A percentile compares a stretch with the other conserved stretches of the same genome.
These are phyloP conservation scores for Komagataella populi DNA, from an alignment of 805 yeast genomes.

Conservation along the genomic window DNA sequence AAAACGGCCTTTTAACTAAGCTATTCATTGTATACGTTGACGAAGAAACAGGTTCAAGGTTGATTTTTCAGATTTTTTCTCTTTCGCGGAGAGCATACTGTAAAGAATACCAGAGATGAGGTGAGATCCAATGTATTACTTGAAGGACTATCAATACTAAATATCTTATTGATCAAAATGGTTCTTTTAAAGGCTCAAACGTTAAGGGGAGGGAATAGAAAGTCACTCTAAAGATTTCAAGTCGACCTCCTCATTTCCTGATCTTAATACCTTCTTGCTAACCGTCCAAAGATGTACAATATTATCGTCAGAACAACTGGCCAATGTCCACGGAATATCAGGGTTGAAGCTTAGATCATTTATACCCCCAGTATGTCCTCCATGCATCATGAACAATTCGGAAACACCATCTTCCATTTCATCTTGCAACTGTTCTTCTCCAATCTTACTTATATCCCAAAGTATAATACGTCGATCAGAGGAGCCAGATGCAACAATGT, in stretches of 20 bases:
- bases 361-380: constrained; percentile 74
- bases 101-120: neutral
- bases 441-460: constrained; percentile 73
- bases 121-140: neutral
- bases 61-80: neutral
- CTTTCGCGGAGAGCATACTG: neutral
- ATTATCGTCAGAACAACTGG: constrained; percentile 49
- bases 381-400: constrained; percentile 82
- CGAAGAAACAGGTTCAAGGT: neutral
- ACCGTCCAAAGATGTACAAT: constrained; percentile 49
- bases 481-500: constrained; percentile 64
- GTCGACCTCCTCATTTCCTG: constrained; percentile 7
- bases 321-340: constrained; percentile 63
- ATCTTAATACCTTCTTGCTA: constrained; percentile 16
- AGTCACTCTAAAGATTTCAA: constrained; percentile 5
- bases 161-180: neutral
- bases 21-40: neutral
- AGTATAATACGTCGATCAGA: constrained; percentile 65
- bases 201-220: neutral
- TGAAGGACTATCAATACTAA: neutral
- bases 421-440: constrained; percentile 75
- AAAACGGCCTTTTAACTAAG: neutral
- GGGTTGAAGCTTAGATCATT: constrained; percentile 64
- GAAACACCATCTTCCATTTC: constrained; percentile 89
- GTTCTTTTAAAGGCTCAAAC: too few relatives aligned